phyloP scores from a whole-genome alignment of 345 rosid species.

The Eucalyptus albens region DNA sequence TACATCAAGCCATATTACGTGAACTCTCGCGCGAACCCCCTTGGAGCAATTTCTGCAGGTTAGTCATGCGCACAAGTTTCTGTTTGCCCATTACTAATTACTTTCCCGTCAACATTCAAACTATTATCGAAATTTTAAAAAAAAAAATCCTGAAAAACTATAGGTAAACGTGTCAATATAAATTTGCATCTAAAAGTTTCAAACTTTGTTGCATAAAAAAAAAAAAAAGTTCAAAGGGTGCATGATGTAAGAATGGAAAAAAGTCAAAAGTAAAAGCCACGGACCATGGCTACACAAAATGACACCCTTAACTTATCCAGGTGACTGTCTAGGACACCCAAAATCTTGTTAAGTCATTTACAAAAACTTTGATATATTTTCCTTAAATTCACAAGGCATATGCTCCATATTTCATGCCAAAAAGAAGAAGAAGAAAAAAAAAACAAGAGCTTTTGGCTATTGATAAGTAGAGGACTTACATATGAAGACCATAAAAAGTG shows the following conservation, averaged over 20 bases:
- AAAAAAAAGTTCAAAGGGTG: background rate
- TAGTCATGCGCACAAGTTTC: background rate
- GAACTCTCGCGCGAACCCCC: slow-evolving; percentile 6
- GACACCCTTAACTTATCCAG: background rate
- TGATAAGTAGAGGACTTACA: background rate
- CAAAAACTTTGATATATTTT: background rate
- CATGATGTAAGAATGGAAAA: background rate
- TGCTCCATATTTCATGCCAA: background rate
- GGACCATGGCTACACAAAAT: background rate
- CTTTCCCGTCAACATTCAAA: background rate
- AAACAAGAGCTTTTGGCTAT: background rate
- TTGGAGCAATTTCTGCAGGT: slow-evolving; percentile 24
- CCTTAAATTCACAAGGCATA: background rate
- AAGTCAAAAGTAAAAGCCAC: background rate
- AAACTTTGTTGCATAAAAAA: background rate
- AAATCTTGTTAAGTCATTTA: background rate
- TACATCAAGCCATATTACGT: slow-evolving; percentile 13
- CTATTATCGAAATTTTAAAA: background rate
- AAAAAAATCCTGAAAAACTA: background rate
- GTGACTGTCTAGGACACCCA: background rate
- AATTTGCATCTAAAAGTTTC: background rate
- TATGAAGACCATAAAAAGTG: background rate
- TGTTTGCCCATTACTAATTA: background rate
- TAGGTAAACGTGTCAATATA: background rate
- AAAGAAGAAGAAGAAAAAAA: rapidly evolving